Conservation (phyloP, 2,329 filamentous ascomycete species). For the Colletotrichum simmondsii region DNA sequence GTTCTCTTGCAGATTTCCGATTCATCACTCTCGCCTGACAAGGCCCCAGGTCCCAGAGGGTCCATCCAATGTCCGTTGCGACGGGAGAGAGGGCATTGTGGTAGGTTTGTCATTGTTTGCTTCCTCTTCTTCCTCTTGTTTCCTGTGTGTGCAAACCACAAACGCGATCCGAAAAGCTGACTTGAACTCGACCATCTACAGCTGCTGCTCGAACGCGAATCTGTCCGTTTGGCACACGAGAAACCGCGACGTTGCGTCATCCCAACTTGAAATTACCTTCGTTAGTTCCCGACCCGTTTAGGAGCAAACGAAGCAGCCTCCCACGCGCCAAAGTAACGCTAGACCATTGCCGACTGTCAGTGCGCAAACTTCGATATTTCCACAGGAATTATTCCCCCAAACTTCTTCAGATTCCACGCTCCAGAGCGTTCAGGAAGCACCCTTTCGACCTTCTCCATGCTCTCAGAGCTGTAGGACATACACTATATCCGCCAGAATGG, state of each 20-base stretch:
- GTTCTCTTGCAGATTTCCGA: neutral
- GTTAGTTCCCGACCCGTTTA: slow-evolving; percentile 19
- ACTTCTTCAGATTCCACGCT: neutral
- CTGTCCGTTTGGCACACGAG: slow-evolving; percentile 11
- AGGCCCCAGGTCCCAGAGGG: neutral
- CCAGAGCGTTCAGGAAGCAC: neutral
- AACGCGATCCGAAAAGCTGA: slow-evolving; percentile 7
- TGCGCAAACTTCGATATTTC: neutral
- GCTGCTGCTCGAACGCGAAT: neutral
- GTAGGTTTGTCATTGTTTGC: neutral
- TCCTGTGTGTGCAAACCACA: slow-evolving; percentile 1
- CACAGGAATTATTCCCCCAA: neutral
- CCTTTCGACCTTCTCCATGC: neutral
- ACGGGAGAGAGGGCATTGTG: neutral
- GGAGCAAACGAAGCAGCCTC: slow-evolving; percentile 24
- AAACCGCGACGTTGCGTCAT: neutral
- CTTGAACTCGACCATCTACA: neutral
- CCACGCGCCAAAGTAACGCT: slow-evolving; percentile 1
- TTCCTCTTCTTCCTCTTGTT: too few species aligned
- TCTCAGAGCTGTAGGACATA: neutral
- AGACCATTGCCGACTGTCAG: slow-evolving; percentile 6
- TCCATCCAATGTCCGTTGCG: neutral
- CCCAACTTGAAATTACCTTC: neutral
- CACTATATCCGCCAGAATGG: slow-evolving; percentile 12
- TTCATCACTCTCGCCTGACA: neutral